Conservation (phyloP, 768 basidiomycete species). For the Phanerochaete sordida region DNA sequence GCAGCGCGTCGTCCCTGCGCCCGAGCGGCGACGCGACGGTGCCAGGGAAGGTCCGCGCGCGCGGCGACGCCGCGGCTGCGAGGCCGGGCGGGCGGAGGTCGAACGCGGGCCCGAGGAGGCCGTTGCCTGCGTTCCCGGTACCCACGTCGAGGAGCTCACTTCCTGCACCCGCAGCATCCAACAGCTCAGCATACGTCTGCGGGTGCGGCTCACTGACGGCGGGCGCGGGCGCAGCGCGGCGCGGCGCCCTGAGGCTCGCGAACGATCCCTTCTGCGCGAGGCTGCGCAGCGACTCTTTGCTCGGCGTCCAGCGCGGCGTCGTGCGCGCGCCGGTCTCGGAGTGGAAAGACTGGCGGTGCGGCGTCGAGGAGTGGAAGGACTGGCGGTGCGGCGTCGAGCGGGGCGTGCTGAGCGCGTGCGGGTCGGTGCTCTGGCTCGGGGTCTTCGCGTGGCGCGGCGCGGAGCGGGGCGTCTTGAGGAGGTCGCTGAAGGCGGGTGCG, state of each 20-base stretch:
- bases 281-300: not conserved
- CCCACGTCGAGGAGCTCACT: too few relatives aligned
- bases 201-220: too few relatives aligned
- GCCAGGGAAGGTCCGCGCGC: constrained; percentile 6
- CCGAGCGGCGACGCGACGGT: not conserved
- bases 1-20: not conserved
- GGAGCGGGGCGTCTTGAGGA: not conserved
- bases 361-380: not conserved
- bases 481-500: not conserved
- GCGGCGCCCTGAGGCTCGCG: not conserved
- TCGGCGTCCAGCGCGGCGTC: constrained; percentile 4
- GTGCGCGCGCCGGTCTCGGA: not conserved
- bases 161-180: not conserved
- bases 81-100: constrained; percentile 6
- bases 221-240: not conserved
- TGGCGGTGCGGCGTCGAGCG: not conserved
- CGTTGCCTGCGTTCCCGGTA: not conserved
- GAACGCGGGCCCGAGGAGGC: constrained; percentile 11
- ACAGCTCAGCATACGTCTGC: not conserved
- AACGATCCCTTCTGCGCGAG: not conserved
- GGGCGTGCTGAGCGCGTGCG: not conserved
- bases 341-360: not conserved
- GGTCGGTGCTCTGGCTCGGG: not conserved
- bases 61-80: not conserved
- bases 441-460: not conserved